Base-by-base conservation (phyloP, 1,284 basidiomycete genomes). In the Puccinia novopanici region DNA sequence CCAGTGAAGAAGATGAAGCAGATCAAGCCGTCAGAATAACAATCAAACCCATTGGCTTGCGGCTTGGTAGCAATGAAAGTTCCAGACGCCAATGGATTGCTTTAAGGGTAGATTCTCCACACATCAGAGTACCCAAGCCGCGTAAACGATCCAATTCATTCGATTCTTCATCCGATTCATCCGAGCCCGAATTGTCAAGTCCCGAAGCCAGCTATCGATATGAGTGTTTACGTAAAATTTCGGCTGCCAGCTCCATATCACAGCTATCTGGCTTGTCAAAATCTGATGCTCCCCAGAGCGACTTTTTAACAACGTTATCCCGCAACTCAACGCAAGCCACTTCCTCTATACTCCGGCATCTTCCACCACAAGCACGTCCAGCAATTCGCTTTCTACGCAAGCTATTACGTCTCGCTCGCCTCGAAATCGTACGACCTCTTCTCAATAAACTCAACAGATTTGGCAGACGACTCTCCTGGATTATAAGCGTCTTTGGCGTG, bases 31-130 rank as follows among this genome's bases (percentile, higher is more conserved):
- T 71, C 3, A 61, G 34, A 45, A 50, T 80, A 40, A 34, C 55
- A 19, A 30, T 80, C 45, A 71, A 61, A n/a, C 74, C 68, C 10
- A 54, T 74, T 19, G 70, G 40, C n/a, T 42, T 80, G n/a, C 40
- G 78, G 37, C 50, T 74, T 40, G 71, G 78, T 30, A 73, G 68
- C 45, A 61, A 45, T 52, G 78, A 80, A 74, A 71, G 78, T 24
- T 52, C 59, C 5, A 73, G 78, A 37, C 78, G 78, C 34, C 78
- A 80, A 57, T 80, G 78, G 78, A 73, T 80, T 37, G 78, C 78
- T 15, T 48, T 80, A 27, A 57, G 78, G 10, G 27, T 80, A 34
- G 48, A 42, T 52, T 48, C 54, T 73, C 57, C 72, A 30, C 68
- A 40, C 37, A 74, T 80, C 34, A 54, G 71, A 55, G 52, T 80